Conservation (phyloP, 441 rosid genomes). For the Erodium moschatum region DNA sequence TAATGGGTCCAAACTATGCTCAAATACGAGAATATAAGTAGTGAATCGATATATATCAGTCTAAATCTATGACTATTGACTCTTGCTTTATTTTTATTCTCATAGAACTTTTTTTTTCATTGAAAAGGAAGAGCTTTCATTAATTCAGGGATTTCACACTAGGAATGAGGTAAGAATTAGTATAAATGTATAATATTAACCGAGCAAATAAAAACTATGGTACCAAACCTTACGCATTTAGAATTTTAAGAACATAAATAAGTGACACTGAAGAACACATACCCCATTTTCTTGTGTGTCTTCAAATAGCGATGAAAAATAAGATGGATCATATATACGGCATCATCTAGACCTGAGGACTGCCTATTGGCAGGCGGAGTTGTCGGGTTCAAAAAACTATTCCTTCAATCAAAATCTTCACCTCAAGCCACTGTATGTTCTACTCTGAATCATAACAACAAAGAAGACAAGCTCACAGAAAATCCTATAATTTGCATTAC, state of each 20-base stretch:
- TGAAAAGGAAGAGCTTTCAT: too few species aligned
- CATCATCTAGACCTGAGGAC: constrained; percentile 52
- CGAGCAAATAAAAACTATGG: too few species aligned
- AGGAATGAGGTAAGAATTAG: too few species aligned
- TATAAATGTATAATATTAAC: too few species aligned
- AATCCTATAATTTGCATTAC: constrained; percentile 79
- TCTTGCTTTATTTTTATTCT: too few species aligned
- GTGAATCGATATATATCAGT: too few species aligned
- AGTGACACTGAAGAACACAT: background rate
- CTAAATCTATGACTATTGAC: too few species aligned
- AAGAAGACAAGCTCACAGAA: constrained; percentile 62
- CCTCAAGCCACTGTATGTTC: constrained; percentile 39
- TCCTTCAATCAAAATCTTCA: constrained; percentile 60
- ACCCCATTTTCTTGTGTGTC: constrained; percentile 41
- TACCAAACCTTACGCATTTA: too few species aligned
- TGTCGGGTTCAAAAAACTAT: constrained; percentile 57
- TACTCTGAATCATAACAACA: constrained; percentile 66
- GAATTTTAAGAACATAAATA: background rate
- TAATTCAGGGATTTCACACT: too few species aligned
- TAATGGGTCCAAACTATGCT: too few species aligned
- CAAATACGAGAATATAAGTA: too few species aligned
- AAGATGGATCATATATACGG: constrained; percentile 62
- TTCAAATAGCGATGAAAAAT: constrained; percentile 66
- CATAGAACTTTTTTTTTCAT: too few species aligned
- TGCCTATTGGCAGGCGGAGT: constrained; percentile 38